These are phyloP conservation scores for Nannochloropsis salina DNA, from an alignment of 108 stramenopile species.

Conservation along the genomic window DNA sequence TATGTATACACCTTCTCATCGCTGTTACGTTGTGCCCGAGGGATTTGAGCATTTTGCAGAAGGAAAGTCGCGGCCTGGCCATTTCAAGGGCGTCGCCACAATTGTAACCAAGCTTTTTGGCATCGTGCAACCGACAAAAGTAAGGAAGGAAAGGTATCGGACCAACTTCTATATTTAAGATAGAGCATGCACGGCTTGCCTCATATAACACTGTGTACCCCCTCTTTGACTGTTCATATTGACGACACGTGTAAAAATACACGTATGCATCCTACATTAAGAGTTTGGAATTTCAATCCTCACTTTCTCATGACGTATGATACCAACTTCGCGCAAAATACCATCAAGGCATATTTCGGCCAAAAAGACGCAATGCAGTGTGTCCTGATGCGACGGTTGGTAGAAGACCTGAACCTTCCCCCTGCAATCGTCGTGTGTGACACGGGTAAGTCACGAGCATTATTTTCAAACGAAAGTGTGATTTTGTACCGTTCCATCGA, in stretches of 20 bases:
- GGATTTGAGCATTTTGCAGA: conserved; percentile 75
- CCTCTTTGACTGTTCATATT: neutral
- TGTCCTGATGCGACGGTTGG: conserved; percentile 71
- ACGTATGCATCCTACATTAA: too few relatives aligned
- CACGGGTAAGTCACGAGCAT: neutral
- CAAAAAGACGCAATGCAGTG: conserved; percentile 97
- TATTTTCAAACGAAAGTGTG: neutral
- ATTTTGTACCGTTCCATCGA: neutral
- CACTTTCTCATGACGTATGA: too few relatives aligned
- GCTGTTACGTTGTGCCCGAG: conserved; percentile 50
- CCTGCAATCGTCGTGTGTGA: conserved; percentile 59
- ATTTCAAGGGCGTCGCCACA: conserved; percentile 93
- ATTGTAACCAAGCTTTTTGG: conserved; percentile 96
- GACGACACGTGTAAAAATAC: too few relatives aligned
- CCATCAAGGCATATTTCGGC: conserved; percentile 75
- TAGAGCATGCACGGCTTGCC: too few relatives aligned
- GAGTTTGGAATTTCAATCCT: too few relatives aligned
- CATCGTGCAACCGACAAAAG: conserved; percentile 60
- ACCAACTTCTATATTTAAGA: too few relatives aligned
- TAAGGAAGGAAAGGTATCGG: neutral
- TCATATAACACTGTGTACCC: too few relatives aligned
- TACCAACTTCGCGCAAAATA: too few relatives aligned
- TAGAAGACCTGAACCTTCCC: conserved; percentile 69
- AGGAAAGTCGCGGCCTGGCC: conserved; percentile 71
- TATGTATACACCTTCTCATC: conserved; percentile 43